Base-by-base conservation (phyloP, 768 basidiomycete species). In the Russula earlei region DNA sequence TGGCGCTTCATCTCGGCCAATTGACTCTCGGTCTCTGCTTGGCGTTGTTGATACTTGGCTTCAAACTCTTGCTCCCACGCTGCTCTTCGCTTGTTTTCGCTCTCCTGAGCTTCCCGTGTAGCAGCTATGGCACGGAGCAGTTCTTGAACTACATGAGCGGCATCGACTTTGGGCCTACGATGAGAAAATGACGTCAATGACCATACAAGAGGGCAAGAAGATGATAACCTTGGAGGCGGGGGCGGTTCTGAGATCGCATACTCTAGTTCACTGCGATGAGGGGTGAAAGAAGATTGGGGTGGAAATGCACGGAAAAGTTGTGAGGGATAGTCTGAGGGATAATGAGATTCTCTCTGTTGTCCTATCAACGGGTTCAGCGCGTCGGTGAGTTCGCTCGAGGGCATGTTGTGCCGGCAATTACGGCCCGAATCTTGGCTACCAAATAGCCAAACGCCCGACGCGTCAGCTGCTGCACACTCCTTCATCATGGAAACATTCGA, bases 51-150 rank as follows among this genome's bases (percentile, higher is more conserved):
- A 49, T 73, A 75, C 62, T 75, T 83, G 10, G 75, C 75, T 69
- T 87, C 87, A 58, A 85, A 82, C 55, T 83, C 81, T 60, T 77
- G 73, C 63, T 89, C 87, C 85, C 87, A 88, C 36, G 72, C 77
- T 8, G 75, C 52, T 46, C 85, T 73, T 19, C 87, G 75, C 60
- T 72, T 77, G 37, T 73, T 70, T 60, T 88, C 87, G 17, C 70
- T 73, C 49, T 84, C 82, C 43, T 82, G 79, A 0, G 80, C 77
- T 31, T 85, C 78, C 60, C 74, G 75, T 1, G 80, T 81, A 0
- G 77, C 73, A n/a, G 74, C 67, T 7, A 85, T 67, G 49, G 80
- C 73, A n/a, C 80, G 77, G 54, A 82, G 65, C 36, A 87, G 73
- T 60, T 86, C 81, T 15, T 83, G 78, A 0, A 87, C 72, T 3